Evolutionary conservation across 2,329 filamentous ascomycete species (phyloP), one percentile per base, ranked within the genome.

Genomic region (Fusarium sp.): DNA sequence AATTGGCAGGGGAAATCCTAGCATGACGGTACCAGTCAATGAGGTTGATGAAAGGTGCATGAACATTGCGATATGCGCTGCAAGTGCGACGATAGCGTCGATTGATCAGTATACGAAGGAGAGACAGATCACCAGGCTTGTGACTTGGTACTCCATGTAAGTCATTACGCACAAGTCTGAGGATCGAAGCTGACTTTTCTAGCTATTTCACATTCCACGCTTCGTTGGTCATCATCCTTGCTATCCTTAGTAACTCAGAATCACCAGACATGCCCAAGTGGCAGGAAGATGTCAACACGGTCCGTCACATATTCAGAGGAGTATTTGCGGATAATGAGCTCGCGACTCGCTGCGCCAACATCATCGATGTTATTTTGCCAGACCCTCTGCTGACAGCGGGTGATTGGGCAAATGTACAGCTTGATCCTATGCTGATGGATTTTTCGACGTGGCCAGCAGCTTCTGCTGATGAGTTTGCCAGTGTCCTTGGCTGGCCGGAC

Each of bases 131-230:
- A 36, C 30, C 1, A 53, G 48, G n/a, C 48, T 53, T 12, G 48
- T 53, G 4, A 53, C 48, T 35, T 53, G 48, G 48, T 53, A 53
- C 6, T 53, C 48, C 0, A 36, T 53, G 48, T 53, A 12, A 53
- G 48, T 35, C 9, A 2, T 14, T 4, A n/a, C 6, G 0, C 17
- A 51, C 22, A n/a, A 13, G 20, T 24, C 22, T 36, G 18, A 24
- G 11, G 12, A 18, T 45, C 0, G 11, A 45, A 4, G 24, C 12
- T 45, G 17, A 45, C 42, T 13, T 20, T 24, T 45, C 42, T 26
- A 45, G 44, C 30, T 53, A 53, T 26, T 53, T 53, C 17, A 53
- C 48, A 20, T 53, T 53, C n/a, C 48, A 53, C 48, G 48, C 48
- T 53, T 53, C 48, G 9, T 35, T 53, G 13, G 48, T 53, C 30